phyloP scores from a whole-genome alignment of 805 yeast species.

The Grigorovia yakushimaensis region DNA sequence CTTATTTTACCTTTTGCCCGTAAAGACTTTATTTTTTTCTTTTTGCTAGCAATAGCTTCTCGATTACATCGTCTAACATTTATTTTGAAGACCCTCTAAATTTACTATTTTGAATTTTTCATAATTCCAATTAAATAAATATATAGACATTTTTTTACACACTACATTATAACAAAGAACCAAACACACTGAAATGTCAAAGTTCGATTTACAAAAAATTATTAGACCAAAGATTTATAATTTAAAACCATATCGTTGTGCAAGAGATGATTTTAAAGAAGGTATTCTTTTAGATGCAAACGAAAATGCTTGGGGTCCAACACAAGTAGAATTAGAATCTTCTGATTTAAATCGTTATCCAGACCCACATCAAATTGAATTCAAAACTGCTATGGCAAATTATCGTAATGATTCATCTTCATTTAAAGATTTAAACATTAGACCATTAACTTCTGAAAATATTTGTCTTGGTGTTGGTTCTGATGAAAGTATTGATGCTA shows the following conservation, averaged over 20 bases:
- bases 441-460: slow-evolving; percentile 48
- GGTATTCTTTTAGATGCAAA: slow-evolving; percentile 92
- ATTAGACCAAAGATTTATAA: slow-evolving; percentile 78
- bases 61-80: no score
- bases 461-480: slow-evolving; percentile 94
- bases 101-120: no score
- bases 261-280: slow-evolving; percentile 85
- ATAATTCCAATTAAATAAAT: no score
- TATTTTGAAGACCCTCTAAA: no score
- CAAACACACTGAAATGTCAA: slow-evolving; percentile 22
- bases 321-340: slow-evolving; percentile 37
- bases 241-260: slow-evolving; percentile 90
- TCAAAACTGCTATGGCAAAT: slow-evolving; percentile 61
- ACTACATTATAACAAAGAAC: no score
- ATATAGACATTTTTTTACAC: no score
- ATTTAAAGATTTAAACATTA: slow-evolving; percentile 12
- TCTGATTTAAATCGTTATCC: slow-evolving; percentile 88
- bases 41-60: no score
- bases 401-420: slow-evolving; percentile 46
- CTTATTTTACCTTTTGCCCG: no score
- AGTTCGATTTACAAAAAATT: slow-evolving; percentile 29
- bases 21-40: no score
- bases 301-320: slow-evolving; percentile 90
- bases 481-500: slow-evolving; percentile 86
- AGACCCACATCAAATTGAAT: slow-evolving; percentile 82